Evolutionary conservation across 148 eudicot species (phyloP), one percentile per base, ranked within the genome.

Genomic region (Simmondsia chinensis): DNA sequence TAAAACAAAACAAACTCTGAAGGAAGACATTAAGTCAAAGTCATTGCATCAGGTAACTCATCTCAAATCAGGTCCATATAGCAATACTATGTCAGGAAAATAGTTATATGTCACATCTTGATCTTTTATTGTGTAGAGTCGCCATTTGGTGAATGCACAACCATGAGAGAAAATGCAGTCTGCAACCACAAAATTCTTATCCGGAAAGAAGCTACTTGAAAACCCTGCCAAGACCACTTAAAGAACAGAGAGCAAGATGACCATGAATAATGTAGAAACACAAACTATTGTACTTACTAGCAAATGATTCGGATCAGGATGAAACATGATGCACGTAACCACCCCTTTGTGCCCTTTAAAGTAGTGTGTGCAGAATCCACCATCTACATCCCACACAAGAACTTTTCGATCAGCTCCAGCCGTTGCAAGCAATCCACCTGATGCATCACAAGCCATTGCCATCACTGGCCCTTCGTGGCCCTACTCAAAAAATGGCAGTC

Each of bases 341-440:
- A 79, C 75, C 50, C 93, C 95, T 48, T 64, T 76, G 57, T 91
- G 95, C 41, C 96, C 99, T 57, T 85, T 85, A 50, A 91, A 91
- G 66, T 46, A 79, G 66, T 91, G 99, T 0, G 99, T 86, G 55
- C 99, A 91, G 39, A 74, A 86, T 39, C 83, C 83, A 16, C 96
- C 96, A 64, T 86, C 94, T 11, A 86, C 73, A 25, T 91, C 94
- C 99, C 99, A 91, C 11, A 91, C 94, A 39, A 74, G 83, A 24
- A 91, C 99, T 67, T 86, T 91, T 42, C 74, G 43, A 63, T 91
- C 96, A 48, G 94, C 72, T 23, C 99, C 99, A 2, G 89, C 96
- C n/a, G 99, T 91, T 4, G 94, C 99, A 56, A 91, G 77, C 66
- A 86, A 69, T 39, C 96, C 99, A 20, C 95, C 95, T 0, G 99